Evolutionary conservation across 2,329 filamentous ascomycete species (phyloP), one percentile per base, ranked within the genome.

Genomic region (Xylariaceae sp.): DNA sequence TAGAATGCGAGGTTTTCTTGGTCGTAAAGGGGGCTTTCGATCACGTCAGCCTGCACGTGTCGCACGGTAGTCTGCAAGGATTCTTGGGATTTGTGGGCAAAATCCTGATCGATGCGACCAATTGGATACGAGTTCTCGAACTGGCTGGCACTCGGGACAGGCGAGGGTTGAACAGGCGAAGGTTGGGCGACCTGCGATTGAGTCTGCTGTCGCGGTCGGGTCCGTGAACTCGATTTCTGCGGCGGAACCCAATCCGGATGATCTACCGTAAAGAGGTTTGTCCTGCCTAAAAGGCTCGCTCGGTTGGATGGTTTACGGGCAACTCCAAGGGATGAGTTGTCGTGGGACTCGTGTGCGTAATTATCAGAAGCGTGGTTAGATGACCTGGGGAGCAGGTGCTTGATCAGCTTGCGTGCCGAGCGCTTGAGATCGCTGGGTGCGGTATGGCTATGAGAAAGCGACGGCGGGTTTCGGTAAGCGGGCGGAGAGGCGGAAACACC

Each of bases 281-380:
- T 79, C 68, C 76, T 76, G 64, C 80, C 66, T 66, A 73, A 68
- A 62, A 80, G 77, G 77, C 80, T 81, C 70, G 80, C 74, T 68
- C 82, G 78, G 75, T 83, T 85, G 50, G 84, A 87, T 37, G 80
- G 77, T 65, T 81, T 77, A 64, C 82, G 82, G 64, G 73, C 76
- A 52, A 85, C 72, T 54, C 78, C 77, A 52, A 73, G 65, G 60
- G 75, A 76, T 68, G 79, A 81, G 50, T 53, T 59, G 68, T 81
- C 79, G 76, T 82, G 80, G 56, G 75, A 70, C 58, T 74, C 70
- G 62, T 67, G 67, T 7, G 59, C 35, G 55, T 69, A 65, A 30
- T 69, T 71, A 52, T 72, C 70, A 51, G 69, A 68, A 64, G 68
- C 72, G 71, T 64, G 61, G 53, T 61, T 69, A 8, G 65, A 66